A percentile compares a stretch with the other conserved stretches of the same genome.
phyloP scores from a whole-genome alignment of 2,329 filamentous ascomycete genomes.

The Eutypella sp. region DNA sequence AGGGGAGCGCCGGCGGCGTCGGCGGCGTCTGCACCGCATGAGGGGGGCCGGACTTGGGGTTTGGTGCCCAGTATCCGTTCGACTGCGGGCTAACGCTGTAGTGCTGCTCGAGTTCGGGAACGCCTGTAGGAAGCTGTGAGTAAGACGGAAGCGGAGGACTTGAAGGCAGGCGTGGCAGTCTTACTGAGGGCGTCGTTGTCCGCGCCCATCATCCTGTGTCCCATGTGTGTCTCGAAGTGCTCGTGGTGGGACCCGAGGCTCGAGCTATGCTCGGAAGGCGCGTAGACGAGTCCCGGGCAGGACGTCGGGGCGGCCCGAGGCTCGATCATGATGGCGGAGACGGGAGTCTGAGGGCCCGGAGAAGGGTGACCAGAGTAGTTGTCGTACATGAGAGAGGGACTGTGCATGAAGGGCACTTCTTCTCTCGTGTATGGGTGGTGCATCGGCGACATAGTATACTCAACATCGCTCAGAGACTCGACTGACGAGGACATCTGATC shows the following conservation, averaged over 20 bases:
- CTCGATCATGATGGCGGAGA: slow-evolving; percentile 50
- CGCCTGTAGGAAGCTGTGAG: slow-evolving; percentile 35
- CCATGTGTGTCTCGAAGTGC: slow-evolving; percentile 50
- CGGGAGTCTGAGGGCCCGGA: slow-evolving; percentile 51
- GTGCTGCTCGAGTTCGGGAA: slow-evolving; percentile 47
- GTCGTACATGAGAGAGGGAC: slow-evolving; percentile 54
- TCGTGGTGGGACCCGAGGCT: slow-evolving; percentile 57
- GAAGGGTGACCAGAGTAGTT: slow-evolving; percentile 49
- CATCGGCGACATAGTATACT: slow-evolving; percentile 52
- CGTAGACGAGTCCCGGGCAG: slow-evolving; percentile 56
- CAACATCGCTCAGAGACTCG: slow-evolving; percentile 57
- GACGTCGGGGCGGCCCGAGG: slow-evolving; percentile 50
- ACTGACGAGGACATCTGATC: slow-evolving; percentile 50
- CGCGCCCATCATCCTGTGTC: slow-evolving; percentile 44
- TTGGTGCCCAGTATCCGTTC: slow-evolving; percentile 42
- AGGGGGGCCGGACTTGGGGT: slow-evolving; percentile 41
- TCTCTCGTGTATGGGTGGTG: slow-evolving; percentile 50
- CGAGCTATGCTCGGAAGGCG: slow-evolving; percentile 56
- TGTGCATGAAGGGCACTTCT: slow-evolving; percentile 51
- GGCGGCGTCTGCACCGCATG: slow-evolving; percentile 37
- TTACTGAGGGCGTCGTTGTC: slow-evolving; percentile 54
- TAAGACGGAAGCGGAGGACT: slow-evolving; percentile 15
- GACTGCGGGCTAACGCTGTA: slow-evolving; percentile 48
- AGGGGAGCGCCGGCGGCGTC: slow-evolving; percentile 43
- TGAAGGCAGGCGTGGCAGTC: slow-evolving; percentile 22